These are phyloP conservation scores for Ricinus communis DNA, from an alignment of 345 rosid genomes.

Conservation along the genomic window DNA sequence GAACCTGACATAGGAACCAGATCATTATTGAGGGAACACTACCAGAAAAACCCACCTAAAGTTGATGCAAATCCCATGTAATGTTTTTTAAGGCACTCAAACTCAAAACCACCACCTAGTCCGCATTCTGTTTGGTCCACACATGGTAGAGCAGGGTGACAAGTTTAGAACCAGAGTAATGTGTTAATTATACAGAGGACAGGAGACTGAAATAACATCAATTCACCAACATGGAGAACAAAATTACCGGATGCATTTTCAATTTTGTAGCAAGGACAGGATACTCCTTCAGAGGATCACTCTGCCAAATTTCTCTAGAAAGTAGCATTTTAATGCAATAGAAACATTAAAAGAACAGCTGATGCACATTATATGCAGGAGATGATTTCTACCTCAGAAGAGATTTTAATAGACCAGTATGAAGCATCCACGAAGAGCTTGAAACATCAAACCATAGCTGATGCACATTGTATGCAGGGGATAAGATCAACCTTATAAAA, in stretches of 20 bases:
- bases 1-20: slow-evolving; percentile 48
- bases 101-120: not conserved
- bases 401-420: slow-evolving; percentile 61
- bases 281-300: not conserved
- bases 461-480: not conserved
- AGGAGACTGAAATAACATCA: too few species aligned
- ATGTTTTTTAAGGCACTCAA: not conserved
- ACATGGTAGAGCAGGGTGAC: not conserved
- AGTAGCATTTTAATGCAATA: not conserved
- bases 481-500: not conserved
- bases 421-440: slow-evolving; percentile 90
- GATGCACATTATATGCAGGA: not conserved
- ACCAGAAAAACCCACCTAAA: slow-evolving; percentile 1
- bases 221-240: not conserved
- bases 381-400: not conserved
- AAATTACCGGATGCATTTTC: not conserved
- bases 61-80: slow-evolving; percentile 1
- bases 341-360: not conserved
- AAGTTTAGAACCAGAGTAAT: too few species aligned
- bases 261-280: not conserved
- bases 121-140: not conserved
- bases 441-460: slow-evolving; percentile 19
- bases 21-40: slow-evolving; percentile 1
- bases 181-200: not conserved
- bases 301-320: not conserved